Percentiles rank a stretch among this genome's conserved stretches.
Conservation (phyloP, 2,329 filamentous ascomycete genomes). For the Stagonosporopsis vannaccii region DNA sequence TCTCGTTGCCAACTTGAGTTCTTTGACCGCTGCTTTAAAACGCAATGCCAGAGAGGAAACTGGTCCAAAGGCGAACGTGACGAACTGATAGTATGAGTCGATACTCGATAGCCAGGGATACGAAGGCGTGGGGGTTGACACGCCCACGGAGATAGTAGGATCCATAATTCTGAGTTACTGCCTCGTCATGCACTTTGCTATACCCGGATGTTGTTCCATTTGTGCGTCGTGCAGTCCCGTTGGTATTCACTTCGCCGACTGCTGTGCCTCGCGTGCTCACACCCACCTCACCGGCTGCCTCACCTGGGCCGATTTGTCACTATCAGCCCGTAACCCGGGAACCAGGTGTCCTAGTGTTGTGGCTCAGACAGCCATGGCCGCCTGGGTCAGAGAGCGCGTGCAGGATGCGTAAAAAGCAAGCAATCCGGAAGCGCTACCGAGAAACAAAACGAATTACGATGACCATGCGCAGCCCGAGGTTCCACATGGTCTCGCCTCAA, state of each 20-base stretch:
- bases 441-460: background rate
- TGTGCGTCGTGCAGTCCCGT: background rate
- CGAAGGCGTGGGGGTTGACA: background rate
- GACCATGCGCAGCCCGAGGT: background rate
- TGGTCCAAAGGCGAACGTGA: background rate
- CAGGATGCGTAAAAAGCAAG: constrained; percentile 17
- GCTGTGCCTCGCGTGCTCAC: background rate
- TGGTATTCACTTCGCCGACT: background rate
- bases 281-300: constrained; percentile 4
- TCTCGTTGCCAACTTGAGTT: background rate
- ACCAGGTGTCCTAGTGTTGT: background rate
- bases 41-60: background rate
- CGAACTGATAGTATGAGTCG: background rate
- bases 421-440: constrained; percentile 2
- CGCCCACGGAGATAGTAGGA: background rate
- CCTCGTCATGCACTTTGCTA: background rate
- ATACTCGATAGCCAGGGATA: background rate
- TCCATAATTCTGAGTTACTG: background rate
- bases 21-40: background rate
- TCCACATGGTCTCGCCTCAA: background rate
- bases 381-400: background rate
- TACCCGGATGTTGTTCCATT: background rate
- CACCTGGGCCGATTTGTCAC: constrained; percentile 6
- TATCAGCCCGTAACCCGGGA: background rate
- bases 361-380: constrained; percentile 1